Evolutionary conservation across 192 early-diverging fungal species (phyloP), one percentile per base, ranked within the genome.

Genomic region (Podila clonocystis): DNA sequence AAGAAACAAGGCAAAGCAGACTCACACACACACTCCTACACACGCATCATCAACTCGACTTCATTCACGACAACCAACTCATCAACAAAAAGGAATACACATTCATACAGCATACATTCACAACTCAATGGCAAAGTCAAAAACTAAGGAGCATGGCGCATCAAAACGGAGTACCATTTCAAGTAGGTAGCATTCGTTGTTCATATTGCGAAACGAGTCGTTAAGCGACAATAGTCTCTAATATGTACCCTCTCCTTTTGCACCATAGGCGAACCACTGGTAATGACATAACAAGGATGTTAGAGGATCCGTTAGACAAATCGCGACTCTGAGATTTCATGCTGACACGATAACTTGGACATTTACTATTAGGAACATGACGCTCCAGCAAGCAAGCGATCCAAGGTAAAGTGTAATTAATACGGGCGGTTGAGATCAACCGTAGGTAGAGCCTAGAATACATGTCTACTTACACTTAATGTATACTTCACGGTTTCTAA

Each of bases 51-150:
- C 50, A 4, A 52, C 20, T 22, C n/a, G 22, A 22, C 52, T 26
- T 55, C n/a, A 55, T 55, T 55, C 52, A 24, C 41, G 41, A 45
- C 41, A 15, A 15, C 41, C 41, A 45, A 15, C 41, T 4, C 41
- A 45, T 45, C 41, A 45, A 45, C 41, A 15, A 45, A 45, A 8
- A 45, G 17, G 12, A 45, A 17, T 15, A 12, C 41, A 45, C 9
- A 13, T 11, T 12, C 3, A 45, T 9, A 45, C n/a, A 55, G 12
- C 3, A 45, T 9, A 45, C n/a, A 55, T 55, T 55, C 52, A 26
- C 52, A 55, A 24, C 48, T 48, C 64, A 65, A 80, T 80, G 77
- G 77, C 77, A 26, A 80, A 72, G 48, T 60, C 67, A 73, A 69
- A 68, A 36, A 63, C 48, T 11, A 57, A 62, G 22, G 33, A 63